Evolutionary conservation across 495 filamentous ascomycete genomes (phyloP).

Genomic region (Cladorrhinum samala): DNA sequence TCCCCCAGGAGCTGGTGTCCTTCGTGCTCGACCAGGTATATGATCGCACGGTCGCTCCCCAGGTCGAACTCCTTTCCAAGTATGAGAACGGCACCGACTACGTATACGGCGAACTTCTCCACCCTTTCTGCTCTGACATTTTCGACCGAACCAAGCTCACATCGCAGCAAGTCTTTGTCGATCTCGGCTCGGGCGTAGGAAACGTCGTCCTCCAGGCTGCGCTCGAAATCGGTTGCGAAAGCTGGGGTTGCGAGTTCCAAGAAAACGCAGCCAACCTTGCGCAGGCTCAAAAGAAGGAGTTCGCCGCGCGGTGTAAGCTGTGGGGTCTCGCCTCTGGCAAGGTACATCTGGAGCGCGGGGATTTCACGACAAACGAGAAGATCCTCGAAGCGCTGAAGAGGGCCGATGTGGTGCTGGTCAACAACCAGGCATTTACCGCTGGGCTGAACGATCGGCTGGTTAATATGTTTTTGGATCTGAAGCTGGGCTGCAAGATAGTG

Average conservation of each 20-base stretch:
- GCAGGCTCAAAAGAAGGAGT: slow-evolving; percentile 79
- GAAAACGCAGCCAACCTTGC: slow-evolving; percentile 78
- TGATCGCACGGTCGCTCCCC: slow-evolving; percentile 83
- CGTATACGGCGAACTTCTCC: slow-evolving; percentile 89
- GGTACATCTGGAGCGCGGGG: slow-evolving; percentile 74
- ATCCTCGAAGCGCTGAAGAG: slow-evolving; percentile 67
- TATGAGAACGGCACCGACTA: slow-evolving; percentile 86
- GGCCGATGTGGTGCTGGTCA: slow-evolving; percentile 90
- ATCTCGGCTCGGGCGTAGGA: slow-evolving; percentile 89
- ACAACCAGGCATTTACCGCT: slow-evolving; percentile 91
- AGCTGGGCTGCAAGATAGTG: slow-evolving; percentile 83
- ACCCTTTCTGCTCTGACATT: slow-evolving; percentile 72
- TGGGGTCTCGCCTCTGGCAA: slow-evolving; percentile 81
- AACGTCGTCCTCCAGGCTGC: slow-evolving; percentile 95
- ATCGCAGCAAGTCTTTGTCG: slow-evolving; percentile 79
- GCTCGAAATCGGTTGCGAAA: slow-evolving; percentile 86
- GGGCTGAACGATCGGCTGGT: slow-evolving; percentile 79
- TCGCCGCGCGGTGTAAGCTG: slow-evolving; percentile 71
- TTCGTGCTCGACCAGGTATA: slow-evolving; percentile 85
- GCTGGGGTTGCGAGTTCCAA: slow-evolving; percentile 96
- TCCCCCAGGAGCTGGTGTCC: slow-evolving; percentile 65
- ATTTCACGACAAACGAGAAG: slow-evolving; percentile 69
- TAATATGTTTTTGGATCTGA: slow-evolving; percentile 89
- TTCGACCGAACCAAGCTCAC: slow-evolving; percentile 72
- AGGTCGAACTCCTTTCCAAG: slow-evolving; percentile 70